Evolutionary conservation across 345 rosid genomes (phyloP), one percentile per base, ranked within the genome.

Genomic region (Raphanus raphanistrum): DNA sequence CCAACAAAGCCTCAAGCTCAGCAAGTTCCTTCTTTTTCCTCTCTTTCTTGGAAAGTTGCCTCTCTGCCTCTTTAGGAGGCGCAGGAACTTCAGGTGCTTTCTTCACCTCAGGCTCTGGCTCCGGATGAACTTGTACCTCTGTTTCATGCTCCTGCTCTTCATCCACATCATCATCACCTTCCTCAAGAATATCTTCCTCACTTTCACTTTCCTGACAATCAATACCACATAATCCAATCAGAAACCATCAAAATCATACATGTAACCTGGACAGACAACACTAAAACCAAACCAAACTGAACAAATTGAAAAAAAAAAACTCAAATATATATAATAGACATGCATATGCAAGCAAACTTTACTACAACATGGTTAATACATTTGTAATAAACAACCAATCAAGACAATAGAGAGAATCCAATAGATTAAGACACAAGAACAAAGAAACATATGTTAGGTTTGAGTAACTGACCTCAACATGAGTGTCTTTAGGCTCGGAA

Each of bases 21-120:
- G 82, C 97, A 82, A 93, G 97, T 75, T 87, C 98, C 77, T 93
- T 90, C 82, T 89, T 93, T 77, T 90, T 93, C 84, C 74, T 82
- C 85, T 93, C 98, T 81, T 90, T 93, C 80, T 93, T 93, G 1
- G 98, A 90, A 70, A 93, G 98, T 55, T 93, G 97, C 75, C 89
- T 93, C 71, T 90, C 98, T 70, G 93, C 55, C 73, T 93, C 97
- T 80, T 88, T 93, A 13, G 84, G 85, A 29, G 78, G 82, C 13
- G 79, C 81, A 80, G 89, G 80, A 80, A 63, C 86, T 80, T 83
- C 92, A 66, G 87, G 77, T 69, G 83, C 66, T 80, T 80, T 87
- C 84, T 74, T 82, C 55, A 61, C 89, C 65, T 72, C 82, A 29
- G 87, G 87, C 81, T 88, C 96, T n/a, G 68, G 80, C 13, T 76